Evolutionary conservation across 768 basidiomycete genomes (phyloP).

Genomic region (Hypholoma sublateritium): DNA sequence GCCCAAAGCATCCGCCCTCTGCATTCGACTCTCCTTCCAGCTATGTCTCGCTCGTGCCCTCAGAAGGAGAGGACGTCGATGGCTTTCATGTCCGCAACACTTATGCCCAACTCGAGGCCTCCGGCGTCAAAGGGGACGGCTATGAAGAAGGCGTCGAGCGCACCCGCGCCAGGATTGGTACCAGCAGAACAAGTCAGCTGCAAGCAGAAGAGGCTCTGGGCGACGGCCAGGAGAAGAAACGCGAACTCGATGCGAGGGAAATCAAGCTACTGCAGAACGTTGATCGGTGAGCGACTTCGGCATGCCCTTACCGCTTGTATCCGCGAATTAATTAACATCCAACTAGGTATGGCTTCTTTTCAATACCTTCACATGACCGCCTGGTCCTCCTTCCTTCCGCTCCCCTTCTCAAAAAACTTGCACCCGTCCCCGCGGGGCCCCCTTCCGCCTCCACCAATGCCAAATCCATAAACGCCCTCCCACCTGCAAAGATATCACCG

Average conservation of each 20-base stretch:
- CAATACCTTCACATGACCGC: slow-evolving; percentile 78
- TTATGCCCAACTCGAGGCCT: slow-evolving; percentile 85
- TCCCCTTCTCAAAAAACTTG: slow-evolving; percentile 61
- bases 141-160: slow-evolving; percentile 93
- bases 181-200: slow-evolving; percentile 41
- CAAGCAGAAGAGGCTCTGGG: slow-evolving; percentile 55
- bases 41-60: slow-evolving; percentile 58
- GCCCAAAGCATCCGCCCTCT: slow-evolving; percentile 16
- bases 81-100: slow-evolving; percentile 82
- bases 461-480: slow-evolving; percentile 37
- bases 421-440: slow-evolving; percentile 44
- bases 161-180: slow-evolving; percentile 61
- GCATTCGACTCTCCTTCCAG: slow-evolving; percentile 25
- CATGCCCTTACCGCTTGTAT: background rate
- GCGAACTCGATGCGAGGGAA: slow-evolving; percentile 73
- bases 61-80: slow-evolving; percentile 80
- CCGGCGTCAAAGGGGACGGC: slow-evolving; percentile 94
- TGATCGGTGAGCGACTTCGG: slow-evolving; percentile 69
- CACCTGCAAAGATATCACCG: slow-evolving; percentile 44
- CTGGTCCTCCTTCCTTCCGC: slow-evolving; percentile 67
- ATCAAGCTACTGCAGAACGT: slow-evolving; percentile 68
- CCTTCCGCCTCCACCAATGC: slow-evolving; percentile 45
- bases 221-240: slow-evolving; percentile 58
- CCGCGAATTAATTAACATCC: slow-evolving; percentile 7
- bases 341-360: slow-evolving; percentile 89